Percentiles rank a stretch among this genome's conserved stretches.
These are phyloP conservation scores for Sarocladiaceae sp. DNA, from an alignment of 2,329 filamentous ascomycete genomes.

Conservation along the genomic window DNA sequence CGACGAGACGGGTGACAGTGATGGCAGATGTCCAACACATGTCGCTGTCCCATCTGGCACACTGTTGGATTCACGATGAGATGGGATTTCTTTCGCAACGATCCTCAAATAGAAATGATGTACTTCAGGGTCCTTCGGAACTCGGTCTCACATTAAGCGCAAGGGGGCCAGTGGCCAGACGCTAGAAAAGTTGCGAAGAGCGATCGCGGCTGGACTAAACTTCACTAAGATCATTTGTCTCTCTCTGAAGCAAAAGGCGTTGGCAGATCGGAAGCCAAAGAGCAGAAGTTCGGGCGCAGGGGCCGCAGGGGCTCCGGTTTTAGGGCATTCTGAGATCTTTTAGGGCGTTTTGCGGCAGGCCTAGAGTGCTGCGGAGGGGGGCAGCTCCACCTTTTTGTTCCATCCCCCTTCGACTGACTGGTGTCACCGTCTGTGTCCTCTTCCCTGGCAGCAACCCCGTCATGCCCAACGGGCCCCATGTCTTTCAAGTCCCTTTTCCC, in stretches of 20 bases:
- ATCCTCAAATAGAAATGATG: no score
- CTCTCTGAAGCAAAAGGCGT: neutral
- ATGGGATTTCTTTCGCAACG: no score
- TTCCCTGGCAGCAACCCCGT: neutral
- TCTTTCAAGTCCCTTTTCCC: neutral
- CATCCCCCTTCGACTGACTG: neutral
- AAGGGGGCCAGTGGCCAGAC: neutral
- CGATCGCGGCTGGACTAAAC: neutral
- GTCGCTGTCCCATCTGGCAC: no score
- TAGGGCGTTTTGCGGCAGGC: neutral
- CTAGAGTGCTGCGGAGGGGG: no score
- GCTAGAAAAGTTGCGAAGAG: neutral
- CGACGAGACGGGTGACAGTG: no score
- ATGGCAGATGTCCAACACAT: no score
- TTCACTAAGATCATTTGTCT: neutral
- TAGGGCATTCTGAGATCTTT: neutral
- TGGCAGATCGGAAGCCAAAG: neutral
- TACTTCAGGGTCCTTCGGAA: no score
- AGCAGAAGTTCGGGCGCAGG: no score
- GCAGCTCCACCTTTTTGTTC: slow-evolving; percentile 8
- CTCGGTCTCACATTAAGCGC: no score
- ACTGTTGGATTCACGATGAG: no score
- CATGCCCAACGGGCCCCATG: neutral
- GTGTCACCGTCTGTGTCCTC: neutral
- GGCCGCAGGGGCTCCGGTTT: neutral